A percentile compares a stretch with the other conserved stretches of the same genome.
Evolutionary conservation across 768 basidiomycete genomes (phyloP).

Genomic region (Phanerochaete sordida): DNA sequence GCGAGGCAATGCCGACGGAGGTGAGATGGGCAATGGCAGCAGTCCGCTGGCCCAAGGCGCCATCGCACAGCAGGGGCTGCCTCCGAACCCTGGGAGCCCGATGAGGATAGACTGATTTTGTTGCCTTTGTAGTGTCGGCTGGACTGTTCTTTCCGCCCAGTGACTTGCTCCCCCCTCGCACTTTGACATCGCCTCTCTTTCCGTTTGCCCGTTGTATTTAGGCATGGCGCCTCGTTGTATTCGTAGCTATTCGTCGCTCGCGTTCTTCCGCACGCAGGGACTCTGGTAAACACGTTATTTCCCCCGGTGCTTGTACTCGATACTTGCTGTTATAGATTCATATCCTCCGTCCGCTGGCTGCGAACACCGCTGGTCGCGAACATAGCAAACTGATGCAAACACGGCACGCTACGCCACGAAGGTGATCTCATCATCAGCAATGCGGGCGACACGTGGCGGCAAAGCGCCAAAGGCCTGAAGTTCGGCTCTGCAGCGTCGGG

Average conservation of each 20-base stretch:
- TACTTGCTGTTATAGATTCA: too few species aligned
- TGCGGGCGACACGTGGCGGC: neutral
- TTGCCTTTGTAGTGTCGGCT: neutral
- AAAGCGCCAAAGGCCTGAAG: neutral
- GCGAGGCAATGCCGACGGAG: slow-evolving; percentile 19
- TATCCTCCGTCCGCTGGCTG: neutral
- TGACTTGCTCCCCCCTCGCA: too few species aligned
- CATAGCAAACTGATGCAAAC: neutral
- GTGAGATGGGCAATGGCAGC: neutral
- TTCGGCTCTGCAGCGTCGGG: neutral
- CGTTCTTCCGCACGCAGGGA: neutral
- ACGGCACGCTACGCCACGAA: neutral
- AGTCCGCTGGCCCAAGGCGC: slow-evolving; percentile 11
- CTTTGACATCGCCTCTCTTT: neutral
- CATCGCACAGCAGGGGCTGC: neutral
- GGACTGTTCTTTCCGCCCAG: neutral
- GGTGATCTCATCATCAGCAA: neutral
- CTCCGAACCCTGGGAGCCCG: slow-evolving; percentile 16
- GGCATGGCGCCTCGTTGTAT: neutral
- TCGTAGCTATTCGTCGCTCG: neutral
- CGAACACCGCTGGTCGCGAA: neutral
- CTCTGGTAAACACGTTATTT: neutral
- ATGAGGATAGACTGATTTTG: slow-evolving; percentile 12
- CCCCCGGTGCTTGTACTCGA: too few species aligned
- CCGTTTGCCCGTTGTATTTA: neutral